Evolutionary conservation across 495 filamentous ascomycete species (phyloP), one percentile per base, ranked within the genome.

Genomic region (Immersiella caudata): DNA sequence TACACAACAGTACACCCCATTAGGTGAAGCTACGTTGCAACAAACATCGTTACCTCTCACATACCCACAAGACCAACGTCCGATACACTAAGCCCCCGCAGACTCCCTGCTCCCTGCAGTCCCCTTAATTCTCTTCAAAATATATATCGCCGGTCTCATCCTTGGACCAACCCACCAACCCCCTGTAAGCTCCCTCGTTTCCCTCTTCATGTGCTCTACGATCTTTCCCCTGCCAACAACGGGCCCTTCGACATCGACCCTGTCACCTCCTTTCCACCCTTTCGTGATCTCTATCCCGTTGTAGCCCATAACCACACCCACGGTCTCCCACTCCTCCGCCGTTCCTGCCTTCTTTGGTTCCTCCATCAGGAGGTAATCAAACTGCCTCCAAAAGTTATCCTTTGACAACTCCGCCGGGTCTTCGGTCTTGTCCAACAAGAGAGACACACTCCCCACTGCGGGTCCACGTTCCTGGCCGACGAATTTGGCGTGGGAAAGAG

Each of bases 311-410:
- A 96, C 84, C 0, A 86, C 84, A 21, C 85, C 86, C 9, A 95
- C 76, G 11, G 86, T 82, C 67, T 92, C 84, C 93, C 94, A 99
- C 1, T 79, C 79, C 0, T 88, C 89, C 64, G 89, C 85, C 27
- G 73, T 67, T 14, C 40, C 40, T 14, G 76, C 71, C 52, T 74
- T 74, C 50, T 78, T 81, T 16, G 88, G 89, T 22, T 87, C 79
- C 79, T 95, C 92, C 11, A 89, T 83, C 6, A 98, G 82, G 7
- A 87, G 87, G 71, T 93, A 99, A 71, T 97, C 90, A 66, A 97
- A 93, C 26, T 81, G 78, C 3, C 83, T 77, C 95, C 94, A 98
- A 77, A 97, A 98, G 2, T 76, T 68, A 1, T 88, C 85, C 26
- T 82, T 79, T 7, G 85, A 78, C 50, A 96, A 82, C 1, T 74